Evolutionary conservation across 2,329 filamentous ascomycete genomes (phyloP).

Genomic region (Arthrinium phaeospermum): DNA sequence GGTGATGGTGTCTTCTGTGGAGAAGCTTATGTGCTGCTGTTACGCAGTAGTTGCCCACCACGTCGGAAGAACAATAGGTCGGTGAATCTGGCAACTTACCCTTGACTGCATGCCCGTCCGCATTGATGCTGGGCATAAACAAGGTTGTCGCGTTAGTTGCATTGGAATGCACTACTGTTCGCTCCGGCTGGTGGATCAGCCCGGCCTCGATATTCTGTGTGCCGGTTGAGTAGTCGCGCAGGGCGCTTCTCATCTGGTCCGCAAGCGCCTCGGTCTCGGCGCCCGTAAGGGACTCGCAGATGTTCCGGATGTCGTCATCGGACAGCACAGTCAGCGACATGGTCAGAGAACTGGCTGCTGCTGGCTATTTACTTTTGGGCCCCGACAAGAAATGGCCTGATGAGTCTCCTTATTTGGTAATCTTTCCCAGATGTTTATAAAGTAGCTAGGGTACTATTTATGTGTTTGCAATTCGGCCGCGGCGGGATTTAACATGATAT

Average conservation of each 20-base stretch:
- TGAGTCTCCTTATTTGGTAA: neutral
- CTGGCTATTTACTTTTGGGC: neutral
- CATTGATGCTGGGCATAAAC: slow-evolving; percentile 72
- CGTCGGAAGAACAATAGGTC: slow-evolving; percentile 16
- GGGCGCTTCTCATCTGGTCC: slow-evolving; percentile 53
- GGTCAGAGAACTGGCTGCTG: neutral
- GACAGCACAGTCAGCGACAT: slow-evolving; percentile 66
- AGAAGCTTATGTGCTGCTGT: no score
- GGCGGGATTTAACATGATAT: neutral
- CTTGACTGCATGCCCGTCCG: slow-evolving; percentile 71
- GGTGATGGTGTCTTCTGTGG: neutral
- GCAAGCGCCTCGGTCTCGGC: slow-evolving; percentile 61
- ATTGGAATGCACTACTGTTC: slow-evolving; percentile 54
- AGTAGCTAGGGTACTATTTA: neutral
- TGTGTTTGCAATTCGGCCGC: neutral
- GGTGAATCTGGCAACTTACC: slow-evolving; percentile 43
- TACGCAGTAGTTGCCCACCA: neutral
- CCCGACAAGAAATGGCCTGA: neutral
- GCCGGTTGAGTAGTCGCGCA: slow-evolving; percentile 67
- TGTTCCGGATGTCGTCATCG: slow-evolving; percentile 58
- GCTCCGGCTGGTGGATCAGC: slow-evolving; percentile 61
- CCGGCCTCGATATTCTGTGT: slow-evolving; percentile 47
- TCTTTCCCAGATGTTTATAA: neutral
- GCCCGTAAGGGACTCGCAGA: slow-evolving; percentile 59
- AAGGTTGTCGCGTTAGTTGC: slow-evolving; percentile 64